A percentile compares a stretch with the other conserved stretches of the same genome.
Conservation (phyloP, 495 filamentous ascomycete species). For the Neurospora sp. region DNA sequence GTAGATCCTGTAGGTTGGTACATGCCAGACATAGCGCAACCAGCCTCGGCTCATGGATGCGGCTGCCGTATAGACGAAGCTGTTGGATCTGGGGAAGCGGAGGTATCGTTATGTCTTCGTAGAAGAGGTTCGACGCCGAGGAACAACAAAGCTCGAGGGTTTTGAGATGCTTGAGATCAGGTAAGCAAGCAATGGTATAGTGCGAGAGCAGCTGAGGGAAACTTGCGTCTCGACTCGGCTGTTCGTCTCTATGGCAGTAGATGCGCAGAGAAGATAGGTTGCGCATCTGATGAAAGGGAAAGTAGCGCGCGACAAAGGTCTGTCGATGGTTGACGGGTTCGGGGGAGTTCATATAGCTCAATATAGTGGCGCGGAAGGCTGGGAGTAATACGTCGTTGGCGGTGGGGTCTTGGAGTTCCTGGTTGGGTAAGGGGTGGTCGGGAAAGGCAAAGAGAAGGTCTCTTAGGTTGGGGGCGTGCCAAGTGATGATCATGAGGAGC, state of each 20-base stretch:
- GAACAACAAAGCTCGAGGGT: conserved; percentile 25
- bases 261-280: conserved; percentile 19
- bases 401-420: not conserved
- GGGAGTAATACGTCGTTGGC: conserved; percentile 7
- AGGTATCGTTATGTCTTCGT: conserved; percentile 7
- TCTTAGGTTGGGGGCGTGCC: conserved; percentile 14
- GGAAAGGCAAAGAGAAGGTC: conserved; percentile 21
- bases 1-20: conserved; percentile 17
- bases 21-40: conserved; percentile 20
- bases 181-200: conserved; percentile 12
- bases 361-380: conserved; percentile 3
- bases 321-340: not conserved
- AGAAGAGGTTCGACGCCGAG: conserved; percentile 9
- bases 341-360: conserved; percentile 4
- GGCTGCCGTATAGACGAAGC: conserved; percentile 23
- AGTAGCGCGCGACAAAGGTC: conserved; percentile 4
- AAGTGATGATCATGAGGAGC: conserved; percentile 14
- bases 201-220: conserved; percentile 19
- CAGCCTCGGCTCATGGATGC: conserved; percentile 20
- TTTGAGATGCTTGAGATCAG: conserved; percentile 12
- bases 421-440: conserved; percentile 10
- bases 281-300: conserved; percentile 8
- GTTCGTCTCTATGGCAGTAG: conserved; percentile 23
- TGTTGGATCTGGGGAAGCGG: conserved; percentile 20
- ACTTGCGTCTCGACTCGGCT: conserved; percentile 10